These are phyloP conservation scores for Ochromonas danica DNA, from an alignment of 108 stramenopile species.

Conservation along the genomic window DNA sequence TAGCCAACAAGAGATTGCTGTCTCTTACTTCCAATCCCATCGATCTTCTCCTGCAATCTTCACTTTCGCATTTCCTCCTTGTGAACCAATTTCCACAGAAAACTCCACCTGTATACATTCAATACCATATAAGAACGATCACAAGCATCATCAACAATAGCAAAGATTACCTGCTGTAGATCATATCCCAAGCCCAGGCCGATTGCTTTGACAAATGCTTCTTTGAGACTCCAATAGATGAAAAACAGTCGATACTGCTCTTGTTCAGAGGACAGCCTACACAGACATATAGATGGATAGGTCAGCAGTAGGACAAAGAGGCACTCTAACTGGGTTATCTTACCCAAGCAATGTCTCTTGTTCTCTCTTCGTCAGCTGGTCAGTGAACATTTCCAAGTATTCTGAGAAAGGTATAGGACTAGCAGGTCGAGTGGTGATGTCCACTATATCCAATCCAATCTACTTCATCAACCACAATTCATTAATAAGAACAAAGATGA, in stretches of 20 bases:
- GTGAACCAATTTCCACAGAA: neutral
- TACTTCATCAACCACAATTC: neutral
- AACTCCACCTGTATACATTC: neutral
- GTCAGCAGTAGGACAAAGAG: neutral
- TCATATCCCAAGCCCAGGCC: conserved; percentile 43
- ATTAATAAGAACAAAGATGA: neutral
- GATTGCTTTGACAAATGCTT: conserved; percentile 52
- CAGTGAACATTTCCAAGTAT: conserved; percentile 43
- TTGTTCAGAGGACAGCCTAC: neutral
- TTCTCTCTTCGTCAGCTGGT: conserved; percentile 45
- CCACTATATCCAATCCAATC: conserved; percentile 51
- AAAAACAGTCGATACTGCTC: neutral
- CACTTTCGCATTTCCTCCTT: neutral
- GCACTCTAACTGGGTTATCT: neutral
- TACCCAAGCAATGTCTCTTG: conserved; percentile 26
- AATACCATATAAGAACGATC: too few species aligned
- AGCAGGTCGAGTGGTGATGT: conserved; percentile 28
- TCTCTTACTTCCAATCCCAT: neutral
- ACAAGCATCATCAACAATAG: neutral
- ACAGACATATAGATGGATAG: neutral
- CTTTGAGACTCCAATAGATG: conserved; percentile 36
- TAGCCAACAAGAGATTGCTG: too few species aligned
- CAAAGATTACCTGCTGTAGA: neutral
- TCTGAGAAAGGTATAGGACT: conserved; percentile 32
- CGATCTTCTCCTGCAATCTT: neutral